A percentile compares a stretch with the other conserved stretches of the same genome.
phyloP scores from a whole-genome alignment of 2,329 filamentous ascomycete genomes.

The Aspergillus calidoustus region DNA sequence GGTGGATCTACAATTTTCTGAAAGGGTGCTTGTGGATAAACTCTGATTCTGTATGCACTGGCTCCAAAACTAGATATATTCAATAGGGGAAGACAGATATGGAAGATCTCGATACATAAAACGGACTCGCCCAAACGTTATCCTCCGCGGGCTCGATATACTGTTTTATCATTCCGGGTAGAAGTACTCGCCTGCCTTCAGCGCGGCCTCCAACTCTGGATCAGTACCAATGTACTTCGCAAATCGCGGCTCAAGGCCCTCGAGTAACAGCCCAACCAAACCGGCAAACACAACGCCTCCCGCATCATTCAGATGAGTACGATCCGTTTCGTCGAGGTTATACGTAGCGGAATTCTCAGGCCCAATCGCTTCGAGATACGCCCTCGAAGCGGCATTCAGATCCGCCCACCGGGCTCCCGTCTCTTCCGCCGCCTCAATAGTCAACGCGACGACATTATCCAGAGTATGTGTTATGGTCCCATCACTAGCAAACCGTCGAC shows the following conservation, averaged over 20 bases:
- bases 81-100: background rate
- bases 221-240: constrained; percentile 13
- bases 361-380: constrained; percentile 19
- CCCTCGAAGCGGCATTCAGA: constrained; percentile 16
- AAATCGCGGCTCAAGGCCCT: constrained; percentile 11
- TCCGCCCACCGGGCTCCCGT: constrained; percentile 16
- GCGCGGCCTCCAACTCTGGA: constrained; percentile 15
- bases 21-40: background rate
- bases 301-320: constrained; percentile 17
- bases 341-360: constrained; percentile 16
- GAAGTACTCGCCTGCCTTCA: constrained; percentile 18
- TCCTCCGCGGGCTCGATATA: background rate
- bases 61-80: background rate
- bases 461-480: constrained; percentile 12
- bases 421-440: constrained; percentile 17
- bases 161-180: background rate
- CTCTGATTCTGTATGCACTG: background rate
- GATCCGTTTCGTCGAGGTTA: constrained; percentile 15
- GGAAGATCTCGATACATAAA: background rate
- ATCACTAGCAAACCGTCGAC: constrained; percentile 10
- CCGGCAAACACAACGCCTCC: constrained; percentile 21
- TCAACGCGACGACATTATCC: constrained; percentile 8
- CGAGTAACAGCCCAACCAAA: constrained; percentile 16
- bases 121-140: background rate
- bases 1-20: too few relatives aligned